Conservation (phyloP, 2,329 filamentous ascomycete species). For the Berkeleyomyces basicola region DNA sequence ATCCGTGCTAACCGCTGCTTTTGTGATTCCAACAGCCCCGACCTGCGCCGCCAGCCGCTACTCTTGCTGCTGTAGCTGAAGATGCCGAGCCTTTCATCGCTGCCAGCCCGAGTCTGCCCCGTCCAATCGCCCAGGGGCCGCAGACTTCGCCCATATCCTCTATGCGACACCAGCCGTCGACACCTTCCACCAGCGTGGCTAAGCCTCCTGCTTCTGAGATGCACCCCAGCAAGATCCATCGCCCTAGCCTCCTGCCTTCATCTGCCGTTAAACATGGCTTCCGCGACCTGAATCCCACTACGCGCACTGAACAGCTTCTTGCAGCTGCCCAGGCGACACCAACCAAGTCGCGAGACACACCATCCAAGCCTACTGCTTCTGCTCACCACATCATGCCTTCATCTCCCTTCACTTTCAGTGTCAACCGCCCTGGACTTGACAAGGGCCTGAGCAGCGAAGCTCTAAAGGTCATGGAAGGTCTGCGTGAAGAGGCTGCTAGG, state of each 20-base stretch:
- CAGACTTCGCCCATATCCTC: constrained; percentile 7
- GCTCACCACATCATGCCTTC: constrained; percentile 28
- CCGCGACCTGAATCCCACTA: constrained; percentile 40
- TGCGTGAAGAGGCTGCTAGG: constrained; percentile 53
- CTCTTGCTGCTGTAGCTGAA: constrained; percentile 29
- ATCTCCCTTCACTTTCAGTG: constrained; percentile 51
- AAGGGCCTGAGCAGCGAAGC: constrained; percentile 44
- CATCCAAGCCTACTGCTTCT: constrained; percentile 33
- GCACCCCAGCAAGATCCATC: constrained; percentile 74
- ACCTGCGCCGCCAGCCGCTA: constrained; percentile 21
- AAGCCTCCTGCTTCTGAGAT: constrained; percentile 67
- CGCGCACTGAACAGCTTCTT: constrained; percentile 16
- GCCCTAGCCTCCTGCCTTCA: constrained; percentile 59
- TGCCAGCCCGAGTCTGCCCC: constrained; percentile 7
- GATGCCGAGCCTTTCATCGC: constrained; percentile 22
- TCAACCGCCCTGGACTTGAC: constrained; percentile 30
- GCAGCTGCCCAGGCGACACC: constrained; percentile 26
- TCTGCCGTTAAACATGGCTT: constrained; percentile 74
- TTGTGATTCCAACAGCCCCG: constrained; percentile 8
- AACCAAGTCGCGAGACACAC: constrained; percentile 28
- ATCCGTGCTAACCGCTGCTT: constrained; percentile 13
- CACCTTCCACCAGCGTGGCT: constrained; percentile 48
- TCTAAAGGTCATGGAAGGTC: constrained; percentile 44
- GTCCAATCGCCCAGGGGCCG: neutral
- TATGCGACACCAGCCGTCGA: constrained; percentile 22